phyloP scores from a whole-genome alignment of 441 rosid species.

The Gossypium schwendimanii region DNA sequence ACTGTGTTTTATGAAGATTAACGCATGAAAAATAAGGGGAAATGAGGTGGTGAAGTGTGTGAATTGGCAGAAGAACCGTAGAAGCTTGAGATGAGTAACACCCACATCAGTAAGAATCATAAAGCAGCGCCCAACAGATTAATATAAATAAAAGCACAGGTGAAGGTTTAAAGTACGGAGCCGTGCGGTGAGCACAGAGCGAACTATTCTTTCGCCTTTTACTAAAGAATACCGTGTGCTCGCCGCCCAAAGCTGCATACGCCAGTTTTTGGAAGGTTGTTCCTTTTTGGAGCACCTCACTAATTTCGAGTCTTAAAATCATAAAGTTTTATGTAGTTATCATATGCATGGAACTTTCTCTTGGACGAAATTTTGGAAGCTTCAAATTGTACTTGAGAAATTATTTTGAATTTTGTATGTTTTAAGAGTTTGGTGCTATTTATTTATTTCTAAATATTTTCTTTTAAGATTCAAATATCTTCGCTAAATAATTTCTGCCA shows the following conservation, averaged over 20 bases:
- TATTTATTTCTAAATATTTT: too few species aligned
- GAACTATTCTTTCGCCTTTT: slow-evolving; percentile 79
- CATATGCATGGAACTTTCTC: too few species aligned
- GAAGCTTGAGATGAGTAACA: background rate
- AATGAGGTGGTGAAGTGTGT: background rate
- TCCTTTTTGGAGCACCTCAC: too few species aligned
- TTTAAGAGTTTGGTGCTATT: too few species aligned
- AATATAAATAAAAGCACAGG: background rate
- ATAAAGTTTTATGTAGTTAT: too few species aligned
- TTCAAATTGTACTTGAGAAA: too few species aligned
- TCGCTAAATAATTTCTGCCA: too few species aligned
- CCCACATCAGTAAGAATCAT: background rate
- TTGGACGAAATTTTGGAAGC: too few species aligned
- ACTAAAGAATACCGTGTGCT: slow-evolving; percentile 66
- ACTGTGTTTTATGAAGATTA: background rate
- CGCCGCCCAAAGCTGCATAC: background rate
- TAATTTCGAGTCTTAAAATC: too few species aligned
- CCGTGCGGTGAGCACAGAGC: slow-evolving; percentile 35
- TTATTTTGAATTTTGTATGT: too few species aligned
- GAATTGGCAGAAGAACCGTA: background rate
- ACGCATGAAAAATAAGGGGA: background rate
- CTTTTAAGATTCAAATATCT: too few species aligned
- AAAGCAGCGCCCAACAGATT: background rate
- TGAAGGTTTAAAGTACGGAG: background rate
- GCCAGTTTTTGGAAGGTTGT: too few species aligned